Percentiles rank a stretch among this genome's conserved stretches.
Evolutionary conservation across 129 eudicot species (phyloP).

Genomic region (Pittosporum tobira): DNA sequence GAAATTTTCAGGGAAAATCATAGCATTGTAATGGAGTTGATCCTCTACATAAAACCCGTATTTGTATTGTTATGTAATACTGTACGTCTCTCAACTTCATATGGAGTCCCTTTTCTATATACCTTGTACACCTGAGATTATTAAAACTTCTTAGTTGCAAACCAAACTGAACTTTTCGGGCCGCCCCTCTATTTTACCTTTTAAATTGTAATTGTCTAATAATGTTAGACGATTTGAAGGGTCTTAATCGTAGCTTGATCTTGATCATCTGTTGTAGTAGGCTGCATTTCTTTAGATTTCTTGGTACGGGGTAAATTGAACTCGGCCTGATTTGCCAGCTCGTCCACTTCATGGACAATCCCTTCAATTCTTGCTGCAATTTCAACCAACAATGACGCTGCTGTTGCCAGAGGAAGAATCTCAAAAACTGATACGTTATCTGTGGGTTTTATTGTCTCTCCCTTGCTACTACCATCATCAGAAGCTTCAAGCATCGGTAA

Average conservation of each 20-base stretch:
- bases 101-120: not conserved
- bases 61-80: no score
- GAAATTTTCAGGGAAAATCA: no score
- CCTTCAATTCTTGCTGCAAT: constrained; percentile 50
- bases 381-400: constrained; percentile 59
- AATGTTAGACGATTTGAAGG: constrained; percentile 24
- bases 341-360: constrained; percentile 46
- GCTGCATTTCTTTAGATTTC: constrained; percentile 15
- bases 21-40: no score
- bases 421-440: constrained; percentile 33
- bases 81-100: not conserved
- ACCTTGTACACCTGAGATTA: not conserved
- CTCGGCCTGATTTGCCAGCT: constrained; percentile 66
- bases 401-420: constrained; percentile 57
- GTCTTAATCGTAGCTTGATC: constrained; percentile 23
- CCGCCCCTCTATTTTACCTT: no score
- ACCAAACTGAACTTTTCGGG: not conserved
- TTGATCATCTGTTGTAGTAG: constrained; percentile 9
- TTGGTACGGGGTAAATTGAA: constrained; percentile 22
- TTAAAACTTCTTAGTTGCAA: not conserved
- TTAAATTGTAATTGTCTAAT: no score
- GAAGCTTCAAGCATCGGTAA: constrained; percentile 7
- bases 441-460: constrained; percentile 11
- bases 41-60: no score
- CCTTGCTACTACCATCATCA: constrained; percentile 6